A percentile compares a stretch with the other conserved stretches of the same genome.
Evolutionary conservation across 73 alveolate species (phyloP).

Genomic region (Tetrahymena elliotti): DNA sequence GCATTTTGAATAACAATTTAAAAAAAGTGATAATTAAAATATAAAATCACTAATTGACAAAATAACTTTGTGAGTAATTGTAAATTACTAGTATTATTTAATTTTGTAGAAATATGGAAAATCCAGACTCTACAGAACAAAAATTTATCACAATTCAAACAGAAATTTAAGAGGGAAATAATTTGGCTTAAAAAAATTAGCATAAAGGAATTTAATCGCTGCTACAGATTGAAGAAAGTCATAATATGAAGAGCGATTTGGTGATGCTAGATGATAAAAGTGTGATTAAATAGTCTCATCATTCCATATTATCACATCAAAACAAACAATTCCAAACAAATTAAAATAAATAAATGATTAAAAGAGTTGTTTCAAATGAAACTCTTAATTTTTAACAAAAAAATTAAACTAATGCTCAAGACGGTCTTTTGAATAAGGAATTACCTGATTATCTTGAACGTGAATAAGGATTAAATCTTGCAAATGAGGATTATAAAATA

Average conservation of each 20-base stretch:
- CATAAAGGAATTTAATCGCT: not conserved
- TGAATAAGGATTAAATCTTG: not conserved
- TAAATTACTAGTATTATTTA: not conserved
- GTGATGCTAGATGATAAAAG: not conserved
- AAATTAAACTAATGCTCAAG: no score
- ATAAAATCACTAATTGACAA: not conserved
- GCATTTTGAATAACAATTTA: no score
- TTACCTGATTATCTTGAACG: not conserved
- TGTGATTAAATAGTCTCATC: not conserved
- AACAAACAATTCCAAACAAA: not conserved
- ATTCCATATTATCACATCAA: not conserved
- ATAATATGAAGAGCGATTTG: not conserved
- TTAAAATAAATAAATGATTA: not conserved
- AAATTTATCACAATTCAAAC: not conserved
- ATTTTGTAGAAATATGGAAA: not conserved
- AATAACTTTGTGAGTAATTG: not conserved
- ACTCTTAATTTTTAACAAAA: no score
- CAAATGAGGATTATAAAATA: not conserved
- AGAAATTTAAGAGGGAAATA: not conserved
- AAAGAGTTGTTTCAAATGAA: not conserved
- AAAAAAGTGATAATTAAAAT: no score
- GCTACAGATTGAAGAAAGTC: not conserved
- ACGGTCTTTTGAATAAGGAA: not conserved
- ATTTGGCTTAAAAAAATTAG: not conserved
- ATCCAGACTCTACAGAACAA: not conserved